These are phyloP conservation scores for Termitomyces sp. DNA, from an alignment of 768 basidiomycete species.

Conservation along the genomic window DNA sequence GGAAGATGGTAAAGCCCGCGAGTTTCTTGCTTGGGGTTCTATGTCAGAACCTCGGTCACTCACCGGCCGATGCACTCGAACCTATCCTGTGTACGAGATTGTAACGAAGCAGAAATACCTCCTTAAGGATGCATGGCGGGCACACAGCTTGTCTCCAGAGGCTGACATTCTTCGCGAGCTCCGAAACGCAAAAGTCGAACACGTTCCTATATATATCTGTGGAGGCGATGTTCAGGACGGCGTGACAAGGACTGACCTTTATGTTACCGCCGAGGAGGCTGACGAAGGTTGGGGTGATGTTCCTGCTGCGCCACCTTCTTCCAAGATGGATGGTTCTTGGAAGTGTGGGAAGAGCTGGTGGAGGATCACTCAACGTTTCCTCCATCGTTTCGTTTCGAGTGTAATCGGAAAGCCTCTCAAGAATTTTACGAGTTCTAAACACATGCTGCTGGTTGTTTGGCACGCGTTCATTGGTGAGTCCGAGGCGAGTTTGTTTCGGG, in stretches of 20 bases:
- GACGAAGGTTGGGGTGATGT: no score
- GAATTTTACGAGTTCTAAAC: constrained; percentile 7
- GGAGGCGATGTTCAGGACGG: constrained; percentile 27
- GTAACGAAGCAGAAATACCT: no score
- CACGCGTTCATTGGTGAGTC: constrained; percentile 23
- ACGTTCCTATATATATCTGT: constrained; percentile 23
- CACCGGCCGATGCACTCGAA: constrained; percentile 17
- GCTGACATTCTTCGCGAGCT: constrained; percentile 16
- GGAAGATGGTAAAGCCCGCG: not conserved
- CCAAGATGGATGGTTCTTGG: not conserved
- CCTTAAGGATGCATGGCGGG: no score
- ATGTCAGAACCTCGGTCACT: constrained; percentile 11
- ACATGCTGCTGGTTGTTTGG: constrained; percentile 17
- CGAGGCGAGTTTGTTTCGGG: not conserved
- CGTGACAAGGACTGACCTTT: constrained; percentile 14
- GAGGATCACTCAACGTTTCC: constrained; percentile 12
- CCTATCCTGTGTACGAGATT: constrained; percentile 5
- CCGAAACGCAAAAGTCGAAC: constrained; percentile 6
- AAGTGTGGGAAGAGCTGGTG: not conserved
- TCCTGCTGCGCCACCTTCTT: no score
- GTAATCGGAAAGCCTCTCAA: constrained; percentile 13
- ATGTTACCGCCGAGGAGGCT: no score
- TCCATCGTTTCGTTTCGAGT: constrained; percentile 17
- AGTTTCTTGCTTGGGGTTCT: constrained; percentile 5
- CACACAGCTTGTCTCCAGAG: constrained; percentile 11